Base-by-base conservation (phyloP, 176 grass and related monocot genomes). In the Oryza punctata region DNA sequence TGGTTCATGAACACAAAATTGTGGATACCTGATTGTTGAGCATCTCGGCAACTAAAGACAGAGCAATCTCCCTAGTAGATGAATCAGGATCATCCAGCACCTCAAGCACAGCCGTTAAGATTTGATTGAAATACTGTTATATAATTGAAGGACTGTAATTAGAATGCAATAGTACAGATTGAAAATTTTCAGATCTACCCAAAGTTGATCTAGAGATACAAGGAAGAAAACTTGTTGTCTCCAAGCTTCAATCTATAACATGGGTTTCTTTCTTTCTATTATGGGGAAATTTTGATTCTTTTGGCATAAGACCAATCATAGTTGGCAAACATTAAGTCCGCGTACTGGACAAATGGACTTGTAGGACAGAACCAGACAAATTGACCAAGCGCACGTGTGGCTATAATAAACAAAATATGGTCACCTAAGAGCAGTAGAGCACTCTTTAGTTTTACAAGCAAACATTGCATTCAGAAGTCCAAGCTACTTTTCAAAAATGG, bases 121-220 rank as follows among this genome's bases (percentile, higher is more conserved):
- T 96, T 91, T 99, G 96, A 99, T 96, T 99, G 91, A 99, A 99
- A 67, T 99, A 99, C 96, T 99, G 88, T 82, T n/a, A 50, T 45
- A 68, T 81, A 68, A 88, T 68, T 43, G 59, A 89, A 47, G 79
- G 80, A 64, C 50, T 60, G 2, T 24, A 9, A 85, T 93, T 81
- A 99, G 82, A 84, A 37, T 27, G 57, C 54, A 76, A 70, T 24
- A 78, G 27, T 29, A 32, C 47, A 40, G 0, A 43, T 72, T 76
- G 44, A 86, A 60, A 16, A 15, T 8, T 30, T 40, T 41, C 19
- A 1, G 15, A 0, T 78, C 29, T 15, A 29, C 82, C 46, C 66
- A 61, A 60, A 70, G 24, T n/a, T 70, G 68, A 70, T 38, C 3
- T 66, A 75, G 49, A 16, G 14, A 67, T 27, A 75, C 70, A 83